These are phyloP conservation scores for Sanguinoderma infundibulare DNA, from an alignment of 1,284 basidiomycete genomes.

Conservation along the genomic window DNA sequence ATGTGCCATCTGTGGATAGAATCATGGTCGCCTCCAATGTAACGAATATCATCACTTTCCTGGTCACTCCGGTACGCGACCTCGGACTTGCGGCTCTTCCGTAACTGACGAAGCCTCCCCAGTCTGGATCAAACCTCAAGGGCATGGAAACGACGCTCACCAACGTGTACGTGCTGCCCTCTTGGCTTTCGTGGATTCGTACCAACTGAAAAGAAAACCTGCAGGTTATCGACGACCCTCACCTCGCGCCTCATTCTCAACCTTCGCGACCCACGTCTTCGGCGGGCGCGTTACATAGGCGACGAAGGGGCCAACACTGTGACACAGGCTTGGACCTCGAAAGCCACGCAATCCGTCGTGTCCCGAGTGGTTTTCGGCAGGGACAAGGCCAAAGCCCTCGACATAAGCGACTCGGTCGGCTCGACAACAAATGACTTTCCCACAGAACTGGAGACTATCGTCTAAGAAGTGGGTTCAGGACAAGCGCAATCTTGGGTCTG, in stretches of 20 bases:
- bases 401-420: neutral
- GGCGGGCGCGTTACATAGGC: neutral
- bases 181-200: neutral
- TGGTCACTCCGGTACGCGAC: too few species aligned
- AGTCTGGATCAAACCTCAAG: too few species aligned
- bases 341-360: neutral
- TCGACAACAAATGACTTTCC: neutral
- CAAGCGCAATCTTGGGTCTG: too few species aligned
- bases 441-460: neutral
- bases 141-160: too few species aligned
- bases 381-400: neutral
- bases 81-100: too few species aligned
- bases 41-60: too few species aligned
- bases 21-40: too few species aligned
- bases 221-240: slow-evolving; percentile 20
- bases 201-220: neutral
- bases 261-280: slow-evolving; percentile 17
- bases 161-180: too few species aligned
- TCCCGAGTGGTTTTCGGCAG: neutral
- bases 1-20: too few species aligned
- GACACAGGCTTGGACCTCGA: neutral
- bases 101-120: too few species aligned
- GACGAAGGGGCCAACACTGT: neutral
- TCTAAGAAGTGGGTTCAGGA: neutral
- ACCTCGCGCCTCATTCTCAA: slow-evolving; percentile 24